Conservation (phyloP, 768 basidiomycete genomes). For the Lentinula edodes region DNA sequence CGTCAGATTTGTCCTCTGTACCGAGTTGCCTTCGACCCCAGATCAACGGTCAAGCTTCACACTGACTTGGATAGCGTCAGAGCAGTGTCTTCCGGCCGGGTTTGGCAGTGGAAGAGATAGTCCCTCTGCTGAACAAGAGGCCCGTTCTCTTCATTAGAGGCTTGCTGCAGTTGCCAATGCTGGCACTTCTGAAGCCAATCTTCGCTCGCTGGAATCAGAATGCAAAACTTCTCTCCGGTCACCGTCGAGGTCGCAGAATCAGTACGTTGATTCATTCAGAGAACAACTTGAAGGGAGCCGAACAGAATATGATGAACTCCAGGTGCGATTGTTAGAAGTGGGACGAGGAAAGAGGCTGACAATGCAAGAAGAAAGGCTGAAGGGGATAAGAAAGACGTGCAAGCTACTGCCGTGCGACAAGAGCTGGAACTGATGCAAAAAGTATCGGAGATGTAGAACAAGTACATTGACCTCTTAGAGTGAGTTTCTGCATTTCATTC, state of each 20-base stretch:
- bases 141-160: slow-evolving; percentile 47
- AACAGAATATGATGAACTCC: slow-evolving; percentile 17
- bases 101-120: slow-evolving; percentile 9
- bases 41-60: slow-evolving; percentile 50
- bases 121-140: slow-evolving; percentile 34
- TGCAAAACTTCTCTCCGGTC: slow-evolving; percentile 38
- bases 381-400: background rate
- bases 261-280: slow-evolving; percentile 24
- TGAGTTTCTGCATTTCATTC: background rate
- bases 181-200: slow-evolving; percentile 46
- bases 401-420: background rate
- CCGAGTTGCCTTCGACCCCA: slow-evolving; percentile 43
- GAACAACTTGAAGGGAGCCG: slow-evolving; percentile 4
- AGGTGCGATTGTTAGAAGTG: slow-evolving; percentile 28
- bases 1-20: slow-evolving; percentile 59
- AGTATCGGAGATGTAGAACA: slow-evolving; percentile 3
- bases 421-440: slow-evolving; percentile 6
- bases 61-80: slow-evolving; percentile 42
- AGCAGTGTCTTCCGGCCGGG: slow-evolving; percentile 9
- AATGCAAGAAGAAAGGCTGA: slow-evolving; percentile 31
- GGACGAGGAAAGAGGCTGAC: slow-evolving; percentile 48
- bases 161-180: slow-evolving; percentile 49
- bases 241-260: slow-evolving; percentile 29
- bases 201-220: slow-evolving; percentile 47
- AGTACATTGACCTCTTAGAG: slow-evolving; percentile 2